Evolutionary conservation across 2,329 filamentous ascomycete genomes (phyloP).

Genomic region (Apiospora saccharicola): DNA sequence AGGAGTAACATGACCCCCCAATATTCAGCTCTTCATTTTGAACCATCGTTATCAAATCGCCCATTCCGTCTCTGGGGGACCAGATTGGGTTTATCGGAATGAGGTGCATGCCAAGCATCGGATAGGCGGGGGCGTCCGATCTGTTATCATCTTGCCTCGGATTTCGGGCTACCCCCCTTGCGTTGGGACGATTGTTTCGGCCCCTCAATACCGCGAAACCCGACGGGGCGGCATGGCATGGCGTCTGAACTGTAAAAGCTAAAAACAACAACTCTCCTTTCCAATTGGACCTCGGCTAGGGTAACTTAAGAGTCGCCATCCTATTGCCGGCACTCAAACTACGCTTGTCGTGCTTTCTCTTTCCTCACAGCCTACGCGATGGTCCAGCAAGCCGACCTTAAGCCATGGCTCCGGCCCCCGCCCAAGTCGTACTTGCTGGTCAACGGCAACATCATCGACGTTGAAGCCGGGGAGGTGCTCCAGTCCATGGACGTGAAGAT

Average conservation of each 20-base stretch:
- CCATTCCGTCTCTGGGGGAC: too few relatives aligned
- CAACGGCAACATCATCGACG: conserved; percentile 38
- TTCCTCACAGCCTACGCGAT: conserved; percentile 26
- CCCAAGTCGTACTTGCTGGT: conserved; percentile 32
- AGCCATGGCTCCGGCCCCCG: conserved; percentile 36
- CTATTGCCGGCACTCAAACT: not conserved
- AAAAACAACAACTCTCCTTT: not conserved
- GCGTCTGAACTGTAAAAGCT: not conserved
- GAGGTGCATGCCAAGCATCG: not conserved
- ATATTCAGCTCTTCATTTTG: too few relatives aligned
- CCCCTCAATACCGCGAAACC: conserved; percentile 15
- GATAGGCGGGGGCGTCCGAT: not conserved
- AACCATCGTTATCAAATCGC: too few relatives aligned
- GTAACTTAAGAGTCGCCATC: not conserved
- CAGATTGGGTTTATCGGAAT: not conserved
- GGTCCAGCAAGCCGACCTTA: conserved; percentile 35
- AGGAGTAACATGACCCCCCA: too few relatives aligned
- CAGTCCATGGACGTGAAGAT: conserved; percentile 29
- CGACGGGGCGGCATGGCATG: not conserved
- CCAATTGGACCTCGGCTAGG: not conserved
- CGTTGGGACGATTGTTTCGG: not conserved
- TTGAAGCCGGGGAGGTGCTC: conserved; percentile 31
- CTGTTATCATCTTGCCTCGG: not conserved
- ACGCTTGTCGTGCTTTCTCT: not conserved
- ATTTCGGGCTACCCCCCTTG: not conserved